Base-by-base conservation (phyloP, 306 rosid genomes). In the Coriaria nepalensis region DNA sequence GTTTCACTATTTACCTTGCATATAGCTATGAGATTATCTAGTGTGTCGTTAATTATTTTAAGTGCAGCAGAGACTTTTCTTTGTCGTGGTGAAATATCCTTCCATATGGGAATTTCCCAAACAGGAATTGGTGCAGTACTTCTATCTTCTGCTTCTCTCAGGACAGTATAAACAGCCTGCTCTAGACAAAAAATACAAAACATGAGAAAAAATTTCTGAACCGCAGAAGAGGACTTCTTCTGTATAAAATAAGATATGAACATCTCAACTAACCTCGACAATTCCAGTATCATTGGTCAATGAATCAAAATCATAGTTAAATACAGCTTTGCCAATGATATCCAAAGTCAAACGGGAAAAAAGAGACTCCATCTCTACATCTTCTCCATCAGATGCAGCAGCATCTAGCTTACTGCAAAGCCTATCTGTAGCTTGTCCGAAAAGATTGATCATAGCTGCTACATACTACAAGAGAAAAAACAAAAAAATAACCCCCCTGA, bases 71-170 rank as follows among this genome's bases (percentile, higher is more conserved):
- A 20, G 42, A 90, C 98, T 61, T 75, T 85, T 67, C 57, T 81
- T 60, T 81, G 95, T 50, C 80, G 79, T 8, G 98, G 98, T 54
- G 95, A 90, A 72, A 90, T 71, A 62, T 90, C 98, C 71, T 81
- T 90, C 98, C 98, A 90, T 51, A 90, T 73, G 51, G 95, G 98
- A 56, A 90, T 79, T 52, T 90, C 94, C 95, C 98, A 90, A 10
- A 82, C 8, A 13, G 98, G 98, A 68, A 90, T 85, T 39, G 95
- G 95, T 29, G 95, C 53, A 40, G 76, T 62, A 59, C 98, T 90
- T 14, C 98, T 92, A 69, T 77, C 87, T 75, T 90, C 98, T 68
- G 98, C 95, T 77, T 90, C 98, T 65, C 94, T 75, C 67, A 90
- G 70, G 34, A 90, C 85, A 49, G 87, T 81, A 52, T 90, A 90